Conservation (phyloP, 2,329 filamentous ascomycete species). For the Emmonsiellopsis sp. region DNA sequence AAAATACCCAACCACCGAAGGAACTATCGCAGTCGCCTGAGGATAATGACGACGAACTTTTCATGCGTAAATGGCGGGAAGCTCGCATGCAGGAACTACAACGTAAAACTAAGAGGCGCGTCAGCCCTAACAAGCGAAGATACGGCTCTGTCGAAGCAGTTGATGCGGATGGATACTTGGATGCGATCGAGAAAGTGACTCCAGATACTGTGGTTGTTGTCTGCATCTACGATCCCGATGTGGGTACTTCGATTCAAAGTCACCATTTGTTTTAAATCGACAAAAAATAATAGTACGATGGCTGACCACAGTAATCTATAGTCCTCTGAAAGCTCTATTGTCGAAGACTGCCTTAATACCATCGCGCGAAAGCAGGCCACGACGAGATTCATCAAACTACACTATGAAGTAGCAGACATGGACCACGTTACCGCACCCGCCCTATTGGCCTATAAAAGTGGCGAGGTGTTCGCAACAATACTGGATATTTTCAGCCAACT, state of each 20-base stretch:
- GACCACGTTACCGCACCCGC: conserved; percentile 81
- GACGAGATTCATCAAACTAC: conserved; percentile 81
- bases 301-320: conserved; percentile 26
- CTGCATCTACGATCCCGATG: conserved; percentile 76
- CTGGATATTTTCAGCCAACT: conserved; percentile 82
- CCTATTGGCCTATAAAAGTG: conserved; percentile 77
- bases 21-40: conserved; percentile 16
- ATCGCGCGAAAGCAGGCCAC: conserved; percentile 63
- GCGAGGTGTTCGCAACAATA: conserved; percentile 83
- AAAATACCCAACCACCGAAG: background rate
- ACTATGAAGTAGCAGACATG: conserved; percentile 90
- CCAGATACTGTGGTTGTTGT: conserved; percentile 80
- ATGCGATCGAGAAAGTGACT: conserved; percentile 84
- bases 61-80: conserved; percentile 79
- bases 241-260: conserved; percentile 4
- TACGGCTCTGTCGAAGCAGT: conserved; percentile 77
- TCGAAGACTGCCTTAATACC: conserved; percentile 68
- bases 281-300: no score
- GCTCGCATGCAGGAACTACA: conserved; percentile 70
- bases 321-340: conserved; percentile 69
- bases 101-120: conserved; percentile 55
- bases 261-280: background rate
- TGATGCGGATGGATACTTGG: conserved; percentile 86
- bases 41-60: conserved; percentile 62
- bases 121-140: conserved; percentile 65